Evolutionary conservation across 345 rosid genomes (phyloP).

Genomic region (Jatropha curcas): DNA sequence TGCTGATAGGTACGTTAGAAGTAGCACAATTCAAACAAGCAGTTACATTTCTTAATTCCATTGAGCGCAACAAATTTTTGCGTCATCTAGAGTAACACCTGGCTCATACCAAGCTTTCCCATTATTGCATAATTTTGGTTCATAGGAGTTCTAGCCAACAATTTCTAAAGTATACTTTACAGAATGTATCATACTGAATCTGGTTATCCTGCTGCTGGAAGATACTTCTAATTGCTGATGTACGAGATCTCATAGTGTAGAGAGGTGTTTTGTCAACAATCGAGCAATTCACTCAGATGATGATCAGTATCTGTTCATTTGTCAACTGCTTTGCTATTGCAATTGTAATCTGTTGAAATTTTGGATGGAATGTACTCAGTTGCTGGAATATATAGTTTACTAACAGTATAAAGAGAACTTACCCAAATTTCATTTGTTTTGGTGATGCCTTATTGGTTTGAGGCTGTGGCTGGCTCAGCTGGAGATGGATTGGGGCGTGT

Average conservation of each 20-base stretch:
- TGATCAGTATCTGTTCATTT: slow-evolving; percentile 12
- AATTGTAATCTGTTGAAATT: slow-evolving; percentile 39
- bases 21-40: background rate
- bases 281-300: slow-evolving; percentile 10
- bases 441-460: slow-evolving; percentile 28
- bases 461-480: slow-evolving; percentile 53
- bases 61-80: background rate
- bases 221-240: slow-evolving; percentile 17
- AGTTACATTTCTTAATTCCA: slow-evolving; percentile 1
- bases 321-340: slow-evolving; percentile 19
- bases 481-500: slow-evolving; percentile 39
- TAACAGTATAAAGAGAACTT: slow-evolving; percentile 10
- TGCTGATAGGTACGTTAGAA: background rate
- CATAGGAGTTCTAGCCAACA: slow-evolving; percentile 10
- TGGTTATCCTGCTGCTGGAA: slow-evolving; percentile 18
- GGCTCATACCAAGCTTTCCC: background rate
- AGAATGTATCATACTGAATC: slow-evolving; percentile 27
- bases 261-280: slow-evolving; percentile 14
- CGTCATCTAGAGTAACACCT: background rate
- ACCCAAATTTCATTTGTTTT: slow-evolving; percentile 46
- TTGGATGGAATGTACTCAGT: slow-evolving; percentile 8
- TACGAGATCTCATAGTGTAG: slow-evolving; percentile 18
- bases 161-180: slow-evolving; percentile 22
- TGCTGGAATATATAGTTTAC: background rate
- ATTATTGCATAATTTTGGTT: slow-evolving; percentile 14